A percentile compares a stretch with the other conserved stretches of the same genome.
These are phyloP conservation scores for Sugiyamaella xylanicola DNA, from an alignment of 1,139 yeast genomes.

Conservation along the genomic window DNA sequence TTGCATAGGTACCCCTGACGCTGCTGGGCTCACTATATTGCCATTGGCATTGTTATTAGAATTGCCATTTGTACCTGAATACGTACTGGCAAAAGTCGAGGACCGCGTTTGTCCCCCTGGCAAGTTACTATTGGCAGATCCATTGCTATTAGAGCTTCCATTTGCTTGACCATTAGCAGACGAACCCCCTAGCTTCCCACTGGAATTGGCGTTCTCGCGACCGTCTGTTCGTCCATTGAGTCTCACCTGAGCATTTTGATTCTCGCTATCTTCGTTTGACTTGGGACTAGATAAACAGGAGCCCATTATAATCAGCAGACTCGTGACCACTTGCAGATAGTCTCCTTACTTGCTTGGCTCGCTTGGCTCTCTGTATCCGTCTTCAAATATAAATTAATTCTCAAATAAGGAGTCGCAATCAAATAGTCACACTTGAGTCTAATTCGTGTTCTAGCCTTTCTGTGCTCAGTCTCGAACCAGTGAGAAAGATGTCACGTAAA, in stretches of 20 bases:
- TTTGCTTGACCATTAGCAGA: background rate
- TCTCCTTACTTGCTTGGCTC: too few species aligned
- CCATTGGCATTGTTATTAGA: background rate
- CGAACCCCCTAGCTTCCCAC: too few species aligned
- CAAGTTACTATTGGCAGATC: background rate
- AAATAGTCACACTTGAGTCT: too few species aligned
- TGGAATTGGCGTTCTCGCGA: too few species aligned
- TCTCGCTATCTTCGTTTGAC: constrained; percentile 5
- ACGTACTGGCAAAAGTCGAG: background rate
- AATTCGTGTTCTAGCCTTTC: too few species aligned
- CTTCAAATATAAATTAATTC: too few species aligned
- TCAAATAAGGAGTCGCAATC: too few species aligned
- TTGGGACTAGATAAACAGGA: constrained; percentile 19
- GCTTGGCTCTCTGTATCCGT: too few species aligned
- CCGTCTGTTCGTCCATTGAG: too few species aligned
- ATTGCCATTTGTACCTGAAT: constrained; percentile 1
- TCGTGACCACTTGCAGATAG: too few species aligned
- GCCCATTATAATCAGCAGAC: constrained; percentile 12
- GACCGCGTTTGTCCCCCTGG: background rate
- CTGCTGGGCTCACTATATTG: constrained; percentile 6
- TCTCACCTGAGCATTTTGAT: constrained; percentile 2
- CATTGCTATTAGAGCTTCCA: background rate
- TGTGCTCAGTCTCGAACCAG: too few species aligned
- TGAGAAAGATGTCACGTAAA: too few species aligned
- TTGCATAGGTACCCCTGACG: constrained; percentile 4